Evolutionary conservation across 345 rosid species (phyloP), one percentile per base, ranked within the genome.

Genomic region (Aquilaria sinensis): DNA sequence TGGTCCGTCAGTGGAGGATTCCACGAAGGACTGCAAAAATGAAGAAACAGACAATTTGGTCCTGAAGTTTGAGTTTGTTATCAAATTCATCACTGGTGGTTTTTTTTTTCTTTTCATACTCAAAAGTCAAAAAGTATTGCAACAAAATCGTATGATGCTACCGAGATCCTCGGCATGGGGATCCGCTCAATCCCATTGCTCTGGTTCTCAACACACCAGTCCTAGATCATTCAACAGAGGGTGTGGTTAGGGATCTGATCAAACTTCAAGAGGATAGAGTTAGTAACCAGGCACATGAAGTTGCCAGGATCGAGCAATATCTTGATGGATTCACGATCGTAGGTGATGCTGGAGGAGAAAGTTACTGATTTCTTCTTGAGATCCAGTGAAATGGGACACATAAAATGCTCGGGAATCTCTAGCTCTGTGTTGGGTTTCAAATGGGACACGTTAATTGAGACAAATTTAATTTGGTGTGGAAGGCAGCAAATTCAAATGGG

Each of bases 281-380:
- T 79, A 1, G 96, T 82, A 2, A 83, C 87, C 0, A 96, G 94
- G 68, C 98, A 92, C 0, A 80, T 81, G 9, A 83, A 84, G 72
- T 86, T 83, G 31, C 89, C 91, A 0, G 65, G 81, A 3, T 81
- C 71, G 14, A 88, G 88, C 98, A 96, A 92, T 6, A 47, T 68
- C 69, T 92, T 92, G 49, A 92, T 85, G 85, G 78, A 80, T 30
- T 85, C 79, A 11, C 98, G 81, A 72, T 92, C 98, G 61, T 92
- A 92, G 8, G 98, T 86, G 15, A 88, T 82, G 13, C 98, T 96
- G n/a, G 96, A 83, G 33, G 87, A 83, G 58, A 92, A 50, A 13
- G 92, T 81, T 37, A 92, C 95, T 0, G 96, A 92, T 61, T 92
- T 96, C 31, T 69, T 76, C 98, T 88, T 88, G 10, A 92, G 77